Evolutionary conservation across 306 rosid species (phyloP), one percentile per base, ranked within the genome.

Genomic region (Morella rubra): DNA sequence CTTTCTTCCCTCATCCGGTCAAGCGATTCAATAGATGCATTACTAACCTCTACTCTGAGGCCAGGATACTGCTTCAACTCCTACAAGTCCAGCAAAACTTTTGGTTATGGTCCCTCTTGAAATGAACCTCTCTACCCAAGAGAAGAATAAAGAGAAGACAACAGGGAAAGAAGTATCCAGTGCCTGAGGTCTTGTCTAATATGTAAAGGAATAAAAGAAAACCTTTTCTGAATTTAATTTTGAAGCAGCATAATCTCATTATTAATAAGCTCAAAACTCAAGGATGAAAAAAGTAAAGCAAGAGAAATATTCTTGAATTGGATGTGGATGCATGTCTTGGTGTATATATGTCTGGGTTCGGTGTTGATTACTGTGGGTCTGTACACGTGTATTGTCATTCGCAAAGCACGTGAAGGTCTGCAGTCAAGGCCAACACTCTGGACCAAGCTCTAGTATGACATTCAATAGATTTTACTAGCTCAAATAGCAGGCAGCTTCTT

Each of bases 21-120:
- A 0, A 93, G 87, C 1, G 97, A 93, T 3, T 93, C 98, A 16
- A 75, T 14, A 8, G 98, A 96, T 72, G 97, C 97, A 84, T 89
- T 91, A 73, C 90, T 84, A 62, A 91, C 93, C 85, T 93, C 98
- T 40, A 79, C 97, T 79, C 96, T 89, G 32, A 93, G 94, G 84
- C 90, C 93, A 71, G 97, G 98, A 82, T 91, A 93, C 73, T 93
- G 97, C 90, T 80, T 90, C 82, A 93, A 80, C 52, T 93, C 98
- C 98, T 93, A 91, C 8, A 18, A 71, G 69, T 71, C 47, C 76
- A 72, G 42, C 52, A 51, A 32, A 70, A 73, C 14, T 71, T 77
- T 61, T 40, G 22, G 46, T 45, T 49, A 65, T 54, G 11, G 8
- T 59, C 71, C 37, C 69, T 71, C 79, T 56, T 55, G 41, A 27